Conservation (phyloP, 176 grass and related monocot genomes). For the Cenchrus purpureus region DNA sequence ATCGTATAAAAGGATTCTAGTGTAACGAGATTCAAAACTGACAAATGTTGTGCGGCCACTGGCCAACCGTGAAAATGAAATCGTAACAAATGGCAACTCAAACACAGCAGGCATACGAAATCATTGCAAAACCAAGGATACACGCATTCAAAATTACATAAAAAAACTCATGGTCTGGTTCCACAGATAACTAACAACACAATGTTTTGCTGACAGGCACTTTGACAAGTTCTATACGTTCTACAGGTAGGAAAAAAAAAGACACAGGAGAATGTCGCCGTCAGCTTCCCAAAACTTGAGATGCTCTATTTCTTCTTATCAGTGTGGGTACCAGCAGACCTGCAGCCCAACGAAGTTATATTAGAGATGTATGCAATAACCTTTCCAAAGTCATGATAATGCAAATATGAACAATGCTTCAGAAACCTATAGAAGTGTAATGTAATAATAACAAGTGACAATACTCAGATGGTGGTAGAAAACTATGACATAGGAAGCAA, state of each 20-base stretch:
- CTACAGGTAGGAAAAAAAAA: slow-evolving; percentile 50
- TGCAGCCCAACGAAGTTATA: background rate
- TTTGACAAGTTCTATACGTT: slow-evolving; percentile 17
- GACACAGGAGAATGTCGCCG: background rate
- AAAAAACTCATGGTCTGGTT: slow-evolving; percentile 9
- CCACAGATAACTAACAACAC: slow-evolving; percentile 32
- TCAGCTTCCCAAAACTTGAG: slow-evolving; percentile 7
- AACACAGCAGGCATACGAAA: background rate
- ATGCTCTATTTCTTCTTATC: slow-evolving; percentile 68
- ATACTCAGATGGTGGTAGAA: background rate
- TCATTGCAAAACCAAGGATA: background rate
- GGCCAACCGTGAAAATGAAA: too few relatives aligned
- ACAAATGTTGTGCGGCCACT: too few relatives aligned
- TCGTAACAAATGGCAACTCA: too few relatives aligned
- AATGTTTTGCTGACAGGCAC: slow-evolving; percentile 24
- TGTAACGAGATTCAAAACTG: too few relatives aligned
- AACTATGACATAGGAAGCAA: background rate
- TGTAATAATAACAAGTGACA: too few relatives aligned
- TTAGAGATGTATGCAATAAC: background rate
- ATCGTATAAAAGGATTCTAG: too few relatives aligned
- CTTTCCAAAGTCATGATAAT: background rate
- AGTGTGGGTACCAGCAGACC: slow-evolving; percentile 48
- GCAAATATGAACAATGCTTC: too few relatives aligned
- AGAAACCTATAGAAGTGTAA: too few relatives aligned
- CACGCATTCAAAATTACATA: slow-evolving; percentile 20